Conservation (phyloP, 192 early-diverging fungal species). For the Chytriomyces sp. region DNA sequence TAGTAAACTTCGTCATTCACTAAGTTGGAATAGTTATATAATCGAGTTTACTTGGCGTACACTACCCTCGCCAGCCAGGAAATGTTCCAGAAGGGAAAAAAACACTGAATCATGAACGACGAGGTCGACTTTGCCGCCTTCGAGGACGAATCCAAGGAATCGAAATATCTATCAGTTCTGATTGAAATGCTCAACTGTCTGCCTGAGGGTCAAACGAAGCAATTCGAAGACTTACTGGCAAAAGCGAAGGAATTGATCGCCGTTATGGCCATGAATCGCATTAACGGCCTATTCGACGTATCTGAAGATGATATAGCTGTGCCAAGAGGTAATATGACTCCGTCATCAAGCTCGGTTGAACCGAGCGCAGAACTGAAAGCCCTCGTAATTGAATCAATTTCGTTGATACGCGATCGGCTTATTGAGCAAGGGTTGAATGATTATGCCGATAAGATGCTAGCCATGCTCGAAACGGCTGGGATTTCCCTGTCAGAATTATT, state of each 20-base stretch:
- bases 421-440: not conserved
- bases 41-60: no score
- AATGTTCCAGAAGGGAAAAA: not conserved
- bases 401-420: not conserved
- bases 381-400: not conserved
- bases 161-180: not conserved
- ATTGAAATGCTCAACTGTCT: not conserved
- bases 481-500: no score
- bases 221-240: not conserved
- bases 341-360: not conserved
- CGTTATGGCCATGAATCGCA: conserved; percentile 1
- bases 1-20: no score
- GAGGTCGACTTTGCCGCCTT: not conserved
- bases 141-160: not conserved
- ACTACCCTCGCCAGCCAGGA: no score
- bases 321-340: not conserved
- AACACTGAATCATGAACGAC: not conserved
- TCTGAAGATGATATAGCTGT: not conserved
- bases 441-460: not conserved
- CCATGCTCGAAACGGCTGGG: not conserved
- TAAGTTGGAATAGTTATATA: no score
- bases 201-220: not conserved
- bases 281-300: conserved; percentile 6
- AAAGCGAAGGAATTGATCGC: conserved; percentile 5
- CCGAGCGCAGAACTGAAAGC: not conserved